Conservation (phyloP, 306 rosid genomes). For the Cicer yamashitae region DNA sequence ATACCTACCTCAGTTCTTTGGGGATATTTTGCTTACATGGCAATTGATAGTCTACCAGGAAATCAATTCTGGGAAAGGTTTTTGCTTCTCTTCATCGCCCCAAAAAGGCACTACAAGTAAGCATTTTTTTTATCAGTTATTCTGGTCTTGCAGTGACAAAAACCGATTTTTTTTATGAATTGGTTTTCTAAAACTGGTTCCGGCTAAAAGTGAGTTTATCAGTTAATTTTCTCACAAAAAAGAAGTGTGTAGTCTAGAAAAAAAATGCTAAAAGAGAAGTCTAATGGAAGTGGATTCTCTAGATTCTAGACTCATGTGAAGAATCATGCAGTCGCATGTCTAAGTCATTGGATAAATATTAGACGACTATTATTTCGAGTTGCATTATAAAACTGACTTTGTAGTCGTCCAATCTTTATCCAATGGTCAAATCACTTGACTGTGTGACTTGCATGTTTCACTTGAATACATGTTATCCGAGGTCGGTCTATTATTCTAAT, state of each 20-base stretch:
- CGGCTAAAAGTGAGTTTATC: too few species aligned
- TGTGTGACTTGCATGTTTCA: background rate
- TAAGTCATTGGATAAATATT: background rate
- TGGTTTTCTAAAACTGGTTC: too few species aligned
- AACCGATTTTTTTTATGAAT: too few species aligned
- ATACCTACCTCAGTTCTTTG: slow-evolving; percentile 92
- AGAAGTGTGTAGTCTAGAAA: too few species aligned
- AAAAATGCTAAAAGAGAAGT: too few species aligned
- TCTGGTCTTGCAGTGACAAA: too few species aligned
- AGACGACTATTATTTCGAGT: background rate
- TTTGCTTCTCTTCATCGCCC: slow-evolving; percentile 74
- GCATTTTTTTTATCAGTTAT: slow-evolving; percentile 20
- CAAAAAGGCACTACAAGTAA: slow-evolving; percentile 79
- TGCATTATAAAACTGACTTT: too few species aligned
- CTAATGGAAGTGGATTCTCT: too few species aligned
- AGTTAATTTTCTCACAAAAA: too few species aligned
- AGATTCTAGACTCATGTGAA: too few species aligned
- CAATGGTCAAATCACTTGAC: background rate
- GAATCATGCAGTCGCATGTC: background rate
- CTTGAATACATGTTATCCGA: background rate
- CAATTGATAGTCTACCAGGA: slow-evolving; percentile 90
- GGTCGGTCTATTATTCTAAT: slow-evolving; percentile 16
- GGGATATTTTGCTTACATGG: slow-evolving; percentile 98
- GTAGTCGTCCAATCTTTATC: too few species aligned
- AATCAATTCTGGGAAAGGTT: slow-evolving; percentile 93